Conservation (phyloP, 2,329 filamentous ascomycete genomes). For the Pseudocercospora fijiensis region DNA sequence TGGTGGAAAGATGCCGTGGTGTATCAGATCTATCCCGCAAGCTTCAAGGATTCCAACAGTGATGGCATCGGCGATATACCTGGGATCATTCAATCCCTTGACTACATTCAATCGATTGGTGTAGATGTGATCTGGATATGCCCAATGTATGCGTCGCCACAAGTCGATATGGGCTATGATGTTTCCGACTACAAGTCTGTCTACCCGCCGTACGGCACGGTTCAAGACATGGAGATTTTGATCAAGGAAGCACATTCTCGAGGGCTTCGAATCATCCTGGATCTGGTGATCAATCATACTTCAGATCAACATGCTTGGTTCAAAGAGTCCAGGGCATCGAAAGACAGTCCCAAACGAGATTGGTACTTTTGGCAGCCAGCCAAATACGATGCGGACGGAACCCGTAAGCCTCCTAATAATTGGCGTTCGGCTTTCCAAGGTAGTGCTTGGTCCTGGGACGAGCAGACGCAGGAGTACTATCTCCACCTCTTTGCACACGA, state of each 20-base stretch:
- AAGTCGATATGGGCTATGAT: constrained; percentile 56
- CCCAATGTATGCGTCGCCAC: constrained; percentile 55
- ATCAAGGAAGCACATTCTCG: constrained; percentile 45
- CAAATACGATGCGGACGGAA: constrained; percentile 54
- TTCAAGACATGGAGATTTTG: constrained; percentile 48
- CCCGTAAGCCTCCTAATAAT: constrained; percentile 59
- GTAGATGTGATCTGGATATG: constrained; percentile 44
- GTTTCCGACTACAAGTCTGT: constrained; percentile 34
- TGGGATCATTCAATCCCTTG: constrained; percentile 61
- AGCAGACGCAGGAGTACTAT: constrained; percentile 48
- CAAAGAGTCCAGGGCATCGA: constrained; percentile 52
- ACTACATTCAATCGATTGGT: constrained; percentile 62
- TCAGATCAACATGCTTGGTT: constrained; percentile 57
- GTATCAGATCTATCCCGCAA: constrained; percentile 58
- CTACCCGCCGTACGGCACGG: constrained; percentile 37
- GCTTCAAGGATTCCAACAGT: constrained; percentile 56
- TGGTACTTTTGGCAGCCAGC: constrained; percentile 66
- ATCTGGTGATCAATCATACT: constrained; percentile 39
- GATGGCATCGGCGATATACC: constrained; percentile 63
- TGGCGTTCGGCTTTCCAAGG: constrained; percentile 42
- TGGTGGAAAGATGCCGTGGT: constrained; percentile 44
- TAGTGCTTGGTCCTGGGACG: constrained; percentile 47
- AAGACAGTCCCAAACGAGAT: constrained; percentile 54
- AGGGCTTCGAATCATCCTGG: constrained; percentile 50
- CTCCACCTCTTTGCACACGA: constrained; percentile 48